Conservation (phyloP, 371 early-diverging fungal genomes). For the Chytridiales sp. region DNA sequence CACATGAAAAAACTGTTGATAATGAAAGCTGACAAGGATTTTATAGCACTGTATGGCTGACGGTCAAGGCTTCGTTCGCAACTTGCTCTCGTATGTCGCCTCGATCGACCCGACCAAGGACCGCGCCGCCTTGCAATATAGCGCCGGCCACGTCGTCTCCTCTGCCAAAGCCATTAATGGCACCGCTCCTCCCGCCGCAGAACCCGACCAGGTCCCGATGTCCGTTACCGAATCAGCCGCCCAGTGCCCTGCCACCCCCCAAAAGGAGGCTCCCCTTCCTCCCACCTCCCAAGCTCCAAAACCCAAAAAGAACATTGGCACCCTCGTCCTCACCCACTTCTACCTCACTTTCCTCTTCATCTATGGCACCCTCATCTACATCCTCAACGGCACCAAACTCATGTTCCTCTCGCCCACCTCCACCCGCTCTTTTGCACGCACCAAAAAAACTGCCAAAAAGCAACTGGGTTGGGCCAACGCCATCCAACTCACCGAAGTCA, state of each 20-base stretch:
- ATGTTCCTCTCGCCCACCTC: not conserved
- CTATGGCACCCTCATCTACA: conserved; percentile 8
- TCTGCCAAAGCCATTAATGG: not conserved
- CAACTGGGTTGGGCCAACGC: conserved; percentile 28
- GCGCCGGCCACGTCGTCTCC: conserved; percentile 25
- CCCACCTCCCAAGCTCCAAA: not conserved
- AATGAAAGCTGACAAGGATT: no score
- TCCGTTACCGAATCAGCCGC: not conserved
- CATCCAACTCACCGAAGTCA: conserved; percentile 20
- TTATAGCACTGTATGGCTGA: conserved; percentile 29
- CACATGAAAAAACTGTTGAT: no score
- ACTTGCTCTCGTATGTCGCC: conserved; percentile 26
- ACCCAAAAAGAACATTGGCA: not conserved
- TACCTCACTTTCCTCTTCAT: conserved; percentile 2
- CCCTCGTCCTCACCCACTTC: conserved; percentile 2
- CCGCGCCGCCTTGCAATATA: conserved; percentile 18
- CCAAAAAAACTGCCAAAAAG: conserved; percentile 14
- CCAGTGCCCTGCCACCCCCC: not conserved
- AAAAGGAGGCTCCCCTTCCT: not conserved
- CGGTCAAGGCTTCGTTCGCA: conserved; percentile 34
- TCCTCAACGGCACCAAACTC: conserved; percentile 9
- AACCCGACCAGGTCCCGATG: no score
- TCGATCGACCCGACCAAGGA: conserved; percentile 25
- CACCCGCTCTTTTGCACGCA: conserved; percentile 15
- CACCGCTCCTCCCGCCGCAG: not conserved